Evolutionary conservation across 345 rosid species (phyloP), one percentile per base, ranked within the genome.

Genomic region (Linum usitatissimum): DNA sequence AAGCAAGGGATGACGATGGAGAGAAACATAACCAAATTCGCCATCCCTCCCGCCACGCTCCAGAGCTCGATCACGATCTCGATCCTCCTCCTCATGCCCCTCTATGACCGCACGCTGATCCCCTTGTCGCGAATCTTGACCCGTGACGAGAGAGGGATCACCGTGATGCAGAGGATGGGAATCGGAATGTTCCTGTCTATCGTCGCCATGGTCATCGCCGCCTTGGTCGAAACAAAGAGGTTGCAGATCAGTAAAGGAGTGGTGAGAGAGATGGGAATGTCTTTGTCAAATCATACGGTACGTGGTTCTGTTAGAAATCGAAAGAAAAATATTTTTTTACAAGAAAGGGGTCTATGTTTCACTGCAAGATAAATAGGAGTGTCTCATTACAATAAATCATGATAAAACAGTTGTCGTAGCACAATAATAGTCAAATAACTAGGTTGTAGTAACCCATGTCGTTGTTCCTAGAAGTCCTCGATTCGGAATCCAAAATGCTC

Each of bases 1-100:
- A 92, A 89, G 66, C 98, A 92, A 71, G 98, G 97, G 65, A 83
- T 78, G 82, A 79, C 84, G 14, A 92, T 92, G 99, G 72, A 78
- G 60, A 59, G 56, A 54, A 13, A 55, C 18, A 68, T 68, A 55
- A 54, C 56, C 5, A 62, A 61, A 54, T 68, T 68, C 60, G 45
- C 21, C 10, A 68, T 68, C 55, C 71, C 71, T 23, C 66, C 71
- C 7, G 71, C 71, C 3, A 61, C 71, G 6, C 71, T 68, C 9
- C 71, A 68, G 55, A 40, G 66, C 62, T 61, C 62, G 42, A 65
- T 65, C 42, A 61, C 62, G 54, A 9, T 68, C 61, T 23, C 62
- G 30, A 65, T 68, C 56, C 55, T 68, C 42, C 39, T 68, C 42
- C 54, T 54, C 18, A 65, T 68, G 66, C 71, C 71, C 9, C 71